These are phyloP conservation scores for Tolypocladium capitatum DNA, from an alignment of 2,329 filamentous ascomycete genomes.

Conservation along the genomic window DNA sequence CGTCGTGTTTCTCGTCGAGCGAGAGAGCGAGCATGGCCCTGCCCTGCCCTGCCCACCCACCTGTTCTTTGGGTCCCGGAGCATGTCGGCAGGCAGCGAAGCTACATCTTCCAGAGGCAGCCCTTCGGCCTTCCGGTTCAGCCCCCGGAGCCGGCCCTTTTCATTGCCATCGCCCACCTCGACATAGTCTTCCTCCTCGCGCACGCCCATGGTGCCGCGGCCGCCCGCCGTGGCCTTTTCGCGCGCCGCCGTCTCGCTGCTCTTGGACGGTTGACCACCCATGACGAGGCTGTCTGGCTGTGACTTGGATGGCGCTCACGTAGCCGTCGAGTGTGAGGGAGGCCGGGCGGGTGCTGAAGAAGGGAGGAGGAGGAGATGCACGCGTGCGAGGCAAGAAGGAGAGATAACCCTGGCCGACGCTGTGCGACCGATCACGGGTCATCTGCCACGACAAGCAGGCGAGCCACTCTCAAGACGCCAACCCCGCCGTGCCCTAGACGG, in stretches of 20 bases:
- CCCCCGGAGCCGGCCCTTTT: slow-evolving; percentile 9
- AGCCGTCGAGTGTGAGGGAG: not conserved
- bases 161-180: slow-evolving; percentile 25
- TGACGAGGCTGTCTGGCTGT: slow-evolving; percentile 11
- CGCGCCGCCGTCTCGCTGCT: slow-evolving; percentile 13
- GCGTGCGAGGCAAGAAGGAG: not conserved
- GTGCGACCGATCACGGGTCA: not conserved
- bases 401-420: too few relatives aligned
- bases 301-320: not conserved
- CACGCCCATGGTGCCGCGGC: slow-evolving; percentile 30
- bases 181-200: slow-evolving; percentile 40
- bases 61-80: slow-evolving; percentile 53
- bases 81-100: slow-evolving; percentile 47
- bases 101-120: slow-evolving; percentile 37
- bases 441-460: not conserved
- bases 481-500: too few relatives aligned
- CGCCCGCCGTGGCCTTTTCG: slow-evolving; percentile 32
- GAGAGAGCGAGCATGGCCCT: not conserved
- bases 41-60: slow-evolving; percentile 28
- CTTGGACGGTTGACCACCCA: slow-evolving; percentile 34
- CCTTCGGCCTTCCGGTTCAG: slow-evolving; percentile 21
- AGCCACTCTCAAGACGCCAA: not conserved
- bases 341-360: not conserved
- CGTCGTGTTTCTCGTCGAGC: too few relatives aligned
- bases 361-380: not conserved